Conservation (phyloP, 179 eudicot genomes). For the Beta macrorhiza region DNA sequence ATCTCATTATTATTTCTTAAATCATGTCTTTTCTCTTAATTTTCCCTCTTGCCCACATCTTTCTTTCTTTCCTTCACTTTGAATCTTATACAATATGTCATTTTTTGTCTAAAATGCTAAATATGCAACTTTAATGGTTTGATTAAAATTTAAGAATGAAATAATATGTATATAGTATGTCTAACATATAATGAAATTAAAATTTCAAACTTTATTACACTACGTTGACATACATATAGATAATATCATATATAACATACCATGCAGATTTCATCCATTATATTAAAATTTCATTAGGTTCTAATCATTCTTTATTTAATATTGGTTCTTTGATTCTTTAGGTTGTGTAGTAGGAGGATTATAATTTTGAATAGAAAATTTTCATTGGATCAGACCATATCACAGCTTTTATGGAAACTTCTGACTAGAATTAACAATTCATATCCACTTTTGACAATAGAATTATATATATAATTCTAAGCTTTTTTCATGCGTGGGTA, state of each 20-base stretch:
- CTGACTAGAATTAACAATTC: conserved; percentile 28
- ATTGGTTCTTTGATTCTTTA: conserved; percentile 1
- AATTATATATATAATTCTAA: background rate
- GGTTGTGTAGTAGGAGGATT: conserved; percentile 20
- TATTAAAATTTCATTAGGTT: background rate
- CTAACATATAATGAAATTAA: too few species aligned
- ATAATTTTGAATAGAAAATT: conserved; percentile 6
- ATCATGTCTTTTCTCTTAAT: background rate
- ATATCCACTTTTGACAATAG: conserved; percentile 4
- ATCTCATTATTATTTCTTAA: background rate
- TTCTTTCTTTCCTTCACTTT: too few species aligned
- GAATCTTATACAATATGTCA: too few species aligned
- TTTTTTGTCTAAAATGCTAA: background rate
- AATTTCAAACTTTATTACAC: too few species aligned
- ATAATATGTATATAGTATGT: too few species aligned
- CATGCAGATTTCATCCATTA: conserved; percentile 12
- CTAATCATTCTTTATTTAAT: conserved; percentile 8
- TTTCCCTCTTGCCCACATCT: too few species aligned
- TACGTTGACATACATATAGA: too few species aligned
- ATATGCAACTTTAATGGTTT: too few species aligned
- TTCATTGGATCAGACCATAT: conserved; percentile 35
- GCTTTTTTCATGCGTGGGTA: conserved; percentile 7
- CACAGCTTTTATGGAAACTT: conserved; percentile 31
- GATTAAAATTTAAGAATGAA: too few species aligned
- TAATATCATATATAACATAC: background rate